These are phyloP conservation scores for Elaeis guineensis DNA, from an alignment of 176 grass and related monocot genomes.

Conservation along the genomic window DNA sequence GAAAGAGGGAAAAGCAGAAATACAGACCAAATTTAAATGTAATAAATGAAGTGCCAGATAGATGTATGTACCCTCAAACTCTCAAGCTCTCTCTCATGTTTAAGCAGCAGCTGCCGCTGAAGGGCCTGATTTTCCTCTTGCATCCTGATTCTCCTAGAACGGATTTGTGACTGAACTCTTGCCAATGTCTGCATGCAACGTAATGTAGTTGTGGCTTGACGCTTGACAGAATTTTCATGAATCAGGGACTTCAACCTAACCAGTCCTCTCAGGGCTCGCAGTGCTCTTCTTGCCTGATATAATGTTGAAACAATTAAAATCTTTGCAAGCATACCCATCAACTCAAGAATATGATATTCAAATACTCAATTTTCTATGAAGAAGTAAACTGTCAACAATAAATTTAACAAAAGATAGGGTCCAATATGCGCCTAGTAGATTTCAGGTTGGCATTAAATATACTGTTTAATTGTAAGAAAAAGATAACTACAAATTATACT, in stretches of 20 bases:
- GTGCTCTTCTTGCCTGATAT: conserved; percentile 79
- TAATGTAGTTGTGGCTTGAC: conserved; percentile 84
- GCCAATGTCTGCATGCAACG: conserved; percentile 92
- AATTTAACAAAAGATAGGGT: too few species aligned
- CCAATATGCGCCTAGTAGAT: too few species aligned
- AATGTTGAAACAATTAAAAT: neutral
- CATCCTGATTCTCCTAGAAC: conserved; percentile 73
- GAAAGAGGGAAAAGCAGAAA: too few species aligned
- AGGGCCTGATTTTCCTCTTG: conserved; percentile 93
- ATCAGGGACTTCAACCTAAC: conserved; percentile 85
- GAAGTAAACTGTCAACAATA: too few species aligned
- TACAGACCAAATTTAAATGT: too few species aligned
- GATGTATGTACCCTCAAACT: conserved; percentile 64
- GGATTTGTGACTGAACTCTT: conserved; percentile 84
- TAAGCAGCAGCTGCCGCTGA: conserved; percentile 80
- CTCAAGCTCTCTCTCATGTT: conserved; percentile 63
- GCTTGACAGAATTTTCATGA: conserved; percentile 87
- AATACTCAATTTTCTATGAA: too few species aligned
- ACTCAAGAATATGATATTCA: too few species aligned
- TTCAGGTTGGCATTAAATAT: too few species aligned
- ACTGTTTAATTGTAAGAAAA: too few species aligned
- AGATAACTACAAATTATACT: too few species aligned
- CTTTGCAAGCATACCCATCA: too few species aligned
- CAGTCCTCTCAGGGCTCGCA: conserved; percentile 75
- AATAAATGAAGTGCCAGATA: conserved; percentile 9